Evolutionary conservation across 2,329 filamentous ascomycete species (phyloP), one percentile per base, ranked within the genome.

Genomic region (Grosmannia clavigera): DNA sequence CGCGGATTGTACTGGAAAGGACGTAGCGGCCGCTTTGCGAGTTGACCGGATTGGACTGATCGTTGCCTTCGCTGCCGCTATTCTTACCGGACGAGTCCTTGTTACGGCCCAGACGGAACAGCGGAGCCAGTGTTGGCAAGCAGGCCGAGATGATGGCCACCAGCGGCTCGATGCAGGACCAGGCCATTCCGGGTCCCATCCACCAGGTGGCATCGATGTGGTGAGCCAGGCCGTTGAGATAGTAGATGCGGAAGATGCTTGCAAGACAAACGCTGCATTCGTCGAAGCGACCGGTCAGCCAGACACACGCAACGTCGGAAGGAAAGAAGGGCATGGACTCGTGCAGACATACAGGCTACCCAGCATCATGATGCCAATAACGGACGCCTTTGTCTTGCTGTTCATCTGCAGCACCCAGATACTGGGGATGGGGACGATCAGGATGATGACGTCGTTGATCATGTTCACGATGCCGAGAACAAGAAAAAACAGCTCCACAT

Each of bases 381-480:
- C 31, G 1, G 58, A 55, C 9, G 50, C 16, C 29, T 55, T 59
- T 5, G 16, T 59, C 33, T 25, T 22, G 5, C 5, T 22, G 40
- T 55, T 55, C 58, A 59, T 46, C 25, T 59, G 35, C 14, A 59
- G 58, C 3, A 22, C 29, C 27, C 25, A 33, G 10, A 59, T 59
- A 10, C 38, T 27, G 14, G 58, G 51, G n/a, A 59, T 55, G 14
- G 58, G 58, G 3, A 59, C 51, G 16, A 43, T 27, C 3, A 59
- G 51, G 16, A 59, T 25, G 38, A 59, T 48, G 43, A 59, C 43
- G 52, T 59, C 58, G 58, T 55, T 55, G 58, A 59, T 1, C 58
- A 59, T 55, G 52, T 59, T 59, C 29, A 59, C 52, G n/a, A 59
- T 55, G 14, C 58, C 58, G 40, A 59, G 52, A 10, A 40, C 58